These are phyloP conservation scores for Penicillium verrucosum DNA, from an alignment of 2,329 filamentous ascomycete species.

Conservation along the genomic window DNA sequence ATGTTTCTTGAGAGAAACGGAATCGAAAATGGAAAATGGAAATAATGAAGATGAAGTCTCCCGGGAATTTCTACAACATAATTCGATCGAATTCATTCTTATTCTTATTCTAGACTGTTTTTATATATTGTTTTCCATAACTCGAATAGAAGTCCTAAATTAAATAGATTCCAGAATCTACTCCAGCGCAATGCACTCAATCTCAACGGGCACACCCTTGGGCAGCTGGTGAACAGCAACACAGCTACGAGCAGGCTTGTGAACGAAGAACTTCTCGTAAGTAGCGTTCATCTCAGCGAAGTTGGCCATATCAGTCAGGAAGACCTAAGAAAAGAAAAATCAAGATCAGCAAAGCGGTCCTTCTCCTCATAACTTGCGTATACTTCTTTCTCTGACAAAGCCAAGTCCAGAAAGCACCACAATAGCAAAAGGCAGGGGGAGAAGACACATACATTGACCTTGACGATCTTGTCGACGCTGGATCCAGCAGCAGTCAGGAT, in stretches of 20 bases:
- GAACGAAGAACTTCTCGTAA: conserved; percentile 66
- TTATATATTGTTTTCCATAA: neutral
- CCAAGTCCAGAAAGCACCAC: neutral
- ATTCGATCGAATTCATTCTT: neutral
- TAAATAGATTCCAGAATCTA: conserved; percentile 20
- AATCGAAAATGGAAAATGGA: conserved; percentile 1
- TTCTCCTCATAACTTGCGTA: neutral
- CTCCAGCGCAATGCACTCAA: conserved; percentile 61
- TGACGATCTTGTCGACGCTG: conserved; percentile 75
- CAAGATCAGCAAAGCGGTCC: neutral
- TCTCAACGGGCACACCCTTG: conserved; percentile 63
- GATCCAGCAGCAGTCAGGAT: conserved; percentile 81
- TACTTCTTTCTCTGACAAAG: neutral
- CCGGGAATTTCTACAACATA: neutral
- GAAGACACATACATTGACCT: conserved; percentile 60
- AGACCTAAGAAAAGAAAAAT: conserved; percentile 54
- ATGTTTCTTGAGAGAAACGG: neutral
- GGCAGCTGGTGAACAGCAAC: conserved; percentile 62
- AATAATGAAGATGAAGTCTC: neutral
- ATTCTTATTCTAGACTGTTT: neutral
- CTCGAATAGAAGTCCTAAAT: neutral
- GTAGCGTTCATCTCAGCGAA: conserved; percentile 77
- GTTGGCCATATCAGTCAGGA: conserved; percentile 85
- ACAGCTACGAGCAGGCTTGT: conserved; percentile 62
- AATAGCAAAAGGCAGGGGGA: neutral